Evolutionary conservation across 805 yeast species (phyloP).

Genomic region (Blastobotrys attinorum): DNA sequence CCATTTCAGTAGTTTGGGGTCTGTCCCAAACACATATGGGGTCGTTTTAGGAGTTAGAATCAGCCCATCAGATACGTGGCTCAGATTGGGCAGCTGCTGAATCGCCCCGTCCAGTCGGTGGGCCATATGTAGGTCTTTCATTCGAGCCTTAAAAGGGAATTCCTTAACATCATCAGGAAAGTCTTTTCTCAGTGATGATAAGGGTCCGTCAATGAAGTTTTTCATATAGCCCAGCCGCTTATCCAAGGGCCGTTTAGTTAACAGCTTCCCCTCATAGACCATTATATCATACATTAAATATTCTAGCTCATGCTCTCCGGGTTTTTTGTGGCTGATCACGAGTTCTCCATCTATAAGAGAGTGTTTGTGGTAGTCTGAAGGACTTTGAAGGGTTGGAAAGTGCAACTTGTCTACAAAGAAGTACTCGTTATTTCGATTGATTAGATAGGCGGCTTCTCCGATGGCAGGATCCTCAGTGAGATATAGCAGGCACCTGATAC

Average conservation of each 20-base stretch:
- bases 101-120: conserved; percentile 70
- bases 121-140: conserved; percentile 82
- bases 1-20: conserved; percentile 83
- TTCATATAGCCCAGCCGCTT: conserved; percentile 84
- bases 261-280: conserved; percentile 66
- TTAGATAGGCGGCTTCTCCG: conserved; percentile 82
- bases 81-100: conserved; percentile 44
- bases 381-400: conserved; percentile 53
- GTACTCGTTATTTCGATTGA: conserved; percentile 84
- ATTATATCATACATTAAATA: conserved; percentile 88
- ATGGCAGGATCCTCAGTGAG: conserved; percentile 44
- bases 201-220: conserved; percentile 75
- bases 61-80: conserved; percentile 89
- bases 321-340: conserved; percentile 47
- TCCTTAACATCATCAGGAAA: conserved; percentile 67
- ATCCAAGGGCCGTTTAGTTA: conserved; percentile 63
- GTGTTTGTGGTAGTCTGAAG: conserved; percentile 53
- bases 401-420: conserved; percentile 70
- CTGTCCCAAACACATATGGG: conserved; percentile 86
- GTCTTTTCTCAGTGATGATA: conserved; percentile 54
- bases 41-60: conserved; percentile 87
- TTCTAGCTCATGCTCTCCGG: conserved; percentile 47
- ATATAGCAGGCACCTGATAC: conserved; percentile 73
- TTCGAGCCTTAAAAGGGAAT: conserved; percentile 79
- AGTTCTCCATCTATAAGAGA: conserved; percentile 92